These are phyloP conservation scores for Russula compacta DNA, from an alignment of 768 basidiomycete species.

Conservation along the genomic window DNA sequence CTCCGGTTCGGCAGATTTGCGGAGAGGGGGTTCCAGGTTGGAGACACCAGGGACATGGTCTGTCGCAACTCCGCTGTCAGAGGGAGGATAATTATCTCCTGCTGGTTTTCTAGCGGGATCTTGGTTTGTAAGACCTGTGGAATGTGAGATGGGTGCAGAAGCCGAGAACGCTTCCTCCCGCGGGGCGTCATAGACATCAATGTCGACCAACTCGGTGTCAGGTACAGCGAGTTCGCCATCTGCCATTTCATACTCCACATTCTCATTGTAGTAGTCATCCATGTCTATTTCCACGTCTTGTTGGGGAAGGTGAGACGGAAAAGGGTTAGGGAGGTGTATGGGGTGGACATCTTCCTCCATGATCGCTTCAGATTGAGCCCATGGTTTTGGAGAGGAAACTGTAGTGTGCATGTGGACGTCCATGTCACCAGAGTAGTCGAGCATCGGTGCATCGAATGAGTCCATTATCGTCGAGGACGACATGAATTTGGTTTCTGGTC, in stretches of 20 bases:
- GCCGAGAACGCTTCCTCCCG: slow-evolving; percentile 6
- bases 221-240: slow-evolving; percentile 12
- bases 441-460: slow-evolving; percentile 20
- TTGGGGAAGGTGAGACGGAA: slow-evolving; percentile 10
- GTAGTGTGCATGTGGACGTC: slow-evolving; percentile 22
- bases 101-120: not conserved
- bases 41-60: slow-evolving; percentile 63
- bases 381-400: slow-evolving; percentile 19
- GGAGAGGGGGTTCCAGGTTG: slow-evolving; percentile 30
- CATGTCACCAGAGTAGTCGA: slow-evolving; percentile 17
- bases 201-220: slow-evolving; percentile 18
- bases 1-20: slow-evolving; percentile 24
- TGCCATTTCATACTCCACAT: slow-evolving; percentile 20
- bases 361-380: slow-evolving; percentile 16
- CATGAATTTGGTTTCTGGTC: slow-evolving; percentile 10
- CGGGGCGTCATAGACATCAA: slow-evolving; percentile 18
- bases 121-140: slow-evolving; percentile 1
- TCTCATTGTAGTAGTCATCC: slow-evolving; percentile 18
- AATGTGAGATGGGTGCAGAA: not conserved
- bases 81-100: not conserved
- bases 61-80: slow-evolving; percentile 52
- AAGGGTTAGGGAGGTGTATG: not conserved
- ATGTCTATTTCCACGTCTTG: slow-evolving; percentile 21
- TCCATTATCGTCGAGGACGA: slow-evolving; percentile 18
- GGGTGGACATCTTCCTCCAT: slow-evolving; percentile 20